A percentile compares a stretch with the other conserved stretches of the same genome.
Conservation (phyloP, 2,329 filamentous ascomycete genomes). For the Fusarium camptoceras region DNA sequence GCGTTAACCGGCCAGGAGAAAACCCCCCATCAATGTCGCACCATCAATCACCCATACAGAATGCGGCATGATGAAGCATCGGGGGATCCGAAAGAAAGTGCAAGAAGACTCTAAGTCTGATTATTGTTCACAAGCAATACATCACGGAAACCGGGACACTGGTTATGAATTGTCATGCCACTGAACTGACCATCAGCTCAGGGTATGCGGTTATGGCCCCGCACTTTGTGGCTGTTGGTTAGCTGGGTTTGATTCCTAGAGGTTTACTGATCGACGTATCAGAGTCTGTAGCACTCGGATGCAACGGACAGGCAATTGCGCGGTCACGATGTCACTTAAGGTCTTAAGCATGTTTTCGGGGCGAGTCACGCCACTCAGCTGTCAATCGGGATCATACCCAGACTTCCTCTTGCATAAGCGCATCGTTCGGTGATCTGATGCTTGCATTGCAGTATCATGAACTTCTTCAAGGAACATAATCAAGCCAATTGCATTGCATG, state of each 20-base stretch:
- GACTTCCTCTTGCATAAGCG: constrained; percentile 17
- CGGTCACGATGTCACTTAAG: constrained; percentile 26
- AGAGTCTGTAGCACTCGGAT: constrained; percentile 13
- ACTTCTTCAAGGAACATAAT: not conserved
- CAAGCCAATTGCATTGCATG: constrained; percentile 1
- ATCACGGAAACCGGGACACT: constrained; percentile 17
- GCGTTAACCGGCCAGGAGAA: constrained; percentile 7
- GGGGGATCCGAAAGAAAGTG: constrained; percentile 14
- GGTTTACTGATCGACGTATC: constrained; percentile 15
- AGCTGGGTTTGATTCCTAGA: not conserved
- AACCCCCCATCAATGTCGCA: constrained; percentile 7
- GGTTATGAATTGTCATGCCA: constrained; percentile 36
- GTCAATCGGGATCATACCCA: constrained; percentile 16
- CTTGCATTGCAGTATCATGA: not conserved
- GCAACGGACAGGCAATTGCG: constrained; percentile 32
- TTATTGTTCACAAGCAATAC: constrained; percentile 11
- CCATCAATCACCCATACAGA: constrained; percentile 18
- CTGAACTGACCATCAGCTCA: constrained; percentile 32
- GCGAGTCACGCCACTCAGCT: constrained; percentile 35
- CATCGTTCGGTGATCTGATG: constrained; percentile 21
- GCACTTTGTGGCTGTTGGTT: constrained; percentile 16
- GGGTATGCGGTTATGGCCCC: constrained; percentile 14
- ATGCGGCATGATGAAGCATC: constrained; percentile 17
- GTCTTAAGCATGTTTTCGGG: constrained; percentile 4
- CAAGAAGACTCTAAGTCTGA: not conserved